A percentile compares a stretch with the other conserved stretches of the same genome.
These are phyloP conservation scores for Septoria linicola DNA, from an alignment of 2,329 filamentous ascomycete genomes.

Conservation along the genomic window DNA sequence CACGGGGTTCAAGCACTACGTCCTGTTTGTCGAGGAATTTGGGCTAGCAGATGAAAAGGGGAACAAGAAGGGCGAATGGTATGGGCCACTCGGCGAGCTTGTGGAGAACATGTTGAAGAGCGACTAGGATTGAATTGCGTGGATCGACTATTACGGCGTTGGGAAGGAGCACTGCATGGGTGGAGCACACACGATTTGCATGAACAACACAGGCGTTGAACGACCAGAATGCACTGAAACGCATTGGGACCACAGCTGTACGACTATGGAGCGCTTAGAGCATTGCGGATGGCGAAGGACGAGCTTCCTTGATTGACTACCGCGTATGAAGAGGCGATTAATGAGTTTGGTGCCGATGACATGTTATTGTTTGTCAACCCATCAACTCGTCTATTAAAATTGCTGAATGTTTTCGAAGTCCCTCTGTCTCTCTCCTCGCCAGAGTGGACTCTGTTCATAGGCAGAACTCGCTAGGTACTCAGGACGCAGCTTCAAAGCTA, in stretches of 20 bases:
- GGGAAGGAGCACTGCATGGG: neutral
- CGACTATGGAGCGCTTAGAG: neutral
- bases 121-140: constrained; percentile 55
- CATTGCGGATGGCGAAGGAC: neutral
- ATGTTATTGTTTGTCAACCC: too few species aligned
- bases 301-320: neutral
- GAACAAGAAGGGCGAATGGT: constrained; percentile 67
- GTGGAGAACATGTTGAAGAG: constrained; percentile 98
- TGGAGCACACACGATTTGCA: neutral
- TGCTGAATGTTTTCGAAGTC: too few species aligned
- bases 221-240: neutral
- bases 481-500: too few species aligned
- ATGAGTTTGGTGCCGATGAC: too few species aligned
- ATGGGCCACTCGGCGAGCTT: constrained; percentile 89
- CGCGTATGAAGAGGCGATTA: too few species aligned
- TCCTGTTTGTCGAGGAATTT: constrained; percentile 97
- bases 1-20: constrained; percentile 99
- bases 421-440: too few species aligned
- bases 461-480: too few species aligned
- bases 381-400: too few species aligned
- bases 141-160: neutral
- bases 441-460: too few species aligned
- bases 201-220: neutral
- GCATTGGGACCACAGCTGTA: neutral
- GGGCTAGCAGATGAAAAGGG: constrained; percentile 79